These are phyloP conservation scores for Nakazawaea peltata DNA, from an alignment of 805 yeast species.

Conservation along the genomic window DNA sequence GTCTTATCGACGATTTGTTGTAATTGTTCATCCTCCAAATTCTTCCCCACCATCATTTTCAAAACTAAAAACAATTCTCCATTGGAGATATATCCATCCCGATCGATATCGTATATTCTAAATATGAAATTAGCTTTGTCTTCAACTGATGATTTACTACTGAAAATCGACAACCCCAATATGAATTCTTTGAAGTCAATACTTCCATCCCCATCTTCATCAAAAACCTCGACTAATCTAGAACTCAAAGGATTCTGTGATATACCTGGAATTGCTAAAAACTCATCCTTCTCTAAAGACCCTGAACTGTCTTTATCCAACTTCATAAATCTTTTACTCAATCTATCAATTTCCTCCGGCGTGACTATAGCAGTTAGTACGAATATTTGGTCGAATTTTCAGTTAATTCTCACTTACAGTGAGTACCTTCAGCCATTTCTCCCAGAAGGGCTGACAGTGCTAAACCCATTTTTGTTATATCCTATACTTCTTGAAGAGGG, in stretches of 20 bases:
- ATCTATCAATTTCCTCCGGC: conserved; percentile 83
- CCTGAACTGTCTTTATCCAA: conserved; percentile 91
- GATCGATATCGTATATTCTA: conserved; percentile 89
- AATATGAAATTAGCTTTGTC: conserved; percentile 88
- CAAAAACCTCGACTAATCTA: conserved; percentile 90
- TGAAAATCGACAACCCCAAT: conserved; percentile 52
- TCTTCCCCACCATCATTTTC: conserved; percentile 95
- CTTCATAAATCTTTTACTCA: conserved; percentile 91
- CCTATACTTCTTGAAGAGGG: neutral
- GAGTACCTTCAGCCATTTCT: conserved; percentile 71
- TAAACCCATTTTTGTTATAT: conserved; percentile 22
- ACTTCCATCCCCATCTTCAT: conserved; percentile 85
- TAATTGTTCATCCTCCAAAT: conserved; percentile 75
- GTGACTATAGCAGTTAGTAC: no score
- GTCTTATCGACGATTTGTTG: conserved; percentile 98
- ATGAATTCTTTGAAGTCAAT: conserved; percentile 95
- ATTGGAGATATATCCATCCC: conserved; percentile 90
- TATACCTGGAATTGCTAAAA: conserved; percentile 88
- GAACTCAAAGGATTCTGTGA: conserved; percentile 83
- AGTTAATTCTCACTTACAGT: conserved; percentile 49
- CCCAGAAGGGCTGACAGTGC: conserved; percentile 41
- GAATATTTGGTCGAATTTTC: conserved; percentile 1
- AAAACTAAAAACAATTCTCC: conserved; percentile 90
- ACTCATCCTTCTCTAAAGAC: conserved; percentile 83
- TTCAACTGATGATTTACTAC: conserved; percentile 70